These are phyloP conservation scores for Oenanthe sinensis DNA, from an alignment of 129 eudicot species.

Conservation along the genomic window DNA sequence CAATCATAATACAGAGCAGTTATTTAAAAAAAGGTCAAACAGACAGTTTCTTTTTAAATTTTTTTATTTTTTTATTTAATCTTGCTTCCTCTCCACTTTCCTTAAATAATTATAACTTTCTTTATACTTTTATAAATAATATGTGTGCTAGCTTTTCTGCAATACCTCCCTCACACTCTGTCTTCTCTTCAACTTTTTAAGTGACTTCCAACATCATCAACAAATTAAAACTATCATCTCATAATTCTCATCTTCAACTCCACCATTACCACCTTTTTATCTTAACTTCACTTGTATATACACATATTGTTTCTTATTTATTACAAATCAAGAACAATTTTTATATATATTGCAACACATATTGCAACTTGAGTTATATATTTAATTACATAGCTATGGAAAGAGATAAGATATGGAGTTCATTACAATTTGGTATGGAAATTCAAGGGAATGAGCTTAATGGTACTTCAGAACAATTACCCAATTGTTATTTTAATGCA, in stretches of 20 bases:
- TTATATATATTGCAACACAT: neutral
- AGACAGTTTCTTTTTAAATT: neutral
- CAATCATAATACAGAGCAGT: neutral
- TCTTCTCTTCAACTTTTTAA: slow-evolving; percentile 26
- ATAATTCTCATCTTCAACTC: neutral
- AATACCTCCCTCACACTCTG: neutral
- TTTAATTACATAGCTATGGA: slow-evolving; percentile 26
- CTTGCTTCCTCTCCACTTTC: slow-evolving; percentile 17
- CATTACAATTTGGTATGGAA: slow-evolving; percentile 33
- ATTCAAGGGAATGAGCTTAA: slow-evolving; percentile 32
- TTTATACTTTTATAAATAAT: neutral
- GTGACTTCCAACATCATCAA: slow-evolving; percentile 35
- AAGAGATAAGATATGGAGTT: slow-evolving; percentile 38
- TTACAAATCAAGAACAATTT: neutral
- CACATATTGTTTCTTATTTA: neutral
- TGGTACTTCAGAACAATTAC: slow-evolving; percentile 27
- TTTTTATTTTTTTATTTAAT: neutral
- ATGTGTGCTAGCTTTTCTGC: slow-evolving; percentile 13
- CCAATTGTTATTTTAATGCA: slow-evolving; percentile 38
- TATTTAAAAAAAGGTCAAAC: slow-evolving; percentile 13
- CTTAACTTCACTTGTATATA: neutral
- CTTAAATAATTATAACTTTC: neutral
- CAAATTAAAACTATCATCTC: slow-evolving; percentile 20
- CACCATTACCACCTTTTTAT: neutral
- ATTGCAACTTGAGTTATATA: slow-evolving; percentile 4